Percentiles rank a stretch among this genome's conserved stretches.
Conservation (phyloP, 768 basidiomycete species). For the Pisolithus marmoratus region DNA sequence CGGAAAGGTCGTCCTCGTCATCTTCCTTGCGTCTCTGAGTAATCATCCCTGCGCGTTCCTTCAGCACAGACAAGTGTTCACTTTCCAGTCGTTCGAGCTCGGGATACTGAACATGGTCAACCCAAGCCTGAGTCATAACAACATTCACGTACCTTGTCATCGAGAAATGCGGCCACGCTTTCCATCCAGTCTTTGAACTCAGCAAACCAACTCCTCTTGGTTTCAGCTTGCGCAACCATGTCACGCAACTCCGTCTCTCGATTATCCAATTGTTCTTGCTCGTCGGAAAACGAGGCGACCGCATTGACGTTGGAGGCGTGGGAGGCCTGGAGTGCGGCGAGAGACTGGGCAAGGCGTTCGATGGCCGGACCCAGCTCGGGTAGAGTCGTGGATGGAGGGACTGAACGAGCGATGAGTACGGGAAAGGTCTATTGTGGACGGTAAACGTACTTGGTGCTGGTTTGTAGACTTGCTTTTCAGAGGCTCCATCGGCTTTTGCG, state of each 20-base stretch:
- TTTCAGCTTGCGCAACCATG: slow-evolving; percentile 69
- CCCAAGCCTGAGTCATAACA: background rate
- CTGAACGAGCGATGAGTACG: slow-evolving; percentile 34
- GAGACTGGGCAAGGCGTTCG: slow-evolving; percentile 51
- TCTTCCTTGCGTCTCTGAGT: slow-evolving; percentile 63
- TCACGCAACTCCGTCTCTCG: slow-evolving; percentile 71
- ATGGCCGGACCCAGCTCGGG: slow-evolving; percentile 62
- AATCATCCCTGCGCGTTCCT: slow-evolving; percentile 70
- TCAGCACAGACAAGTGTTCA: slow-evolving; percentile 65
- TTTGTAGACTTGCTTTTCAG: slow-evolving; percentile 57
- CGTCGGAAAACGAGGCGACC: slow-evolving; percentile 52
- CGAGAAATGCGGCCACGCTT: slow-evolving; percentile 76
- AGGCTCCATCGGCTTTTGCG: slow-evolving; percentile 28
- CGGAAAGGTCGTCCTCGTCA: slow-evolving; percentile 72
- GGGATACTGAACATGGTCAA: slow-evolving; percentile 51
- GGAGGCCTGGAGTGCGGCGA: slow-evolving; percentile 58
- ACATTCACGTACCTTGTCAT: slow-evolving; percentile 62
- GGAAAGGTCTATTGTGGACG: background rate
- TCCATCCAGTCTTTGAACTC: slow-evolving; percentile 79
- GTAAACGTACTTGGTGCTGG: slow-evolving; percentile 58
- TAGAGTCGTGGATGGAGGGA: slow-evolving; percentile 58
- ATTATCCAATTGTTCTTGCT: slow-evolving; percentile 56
- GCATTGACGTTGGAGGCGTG: slow-evolving; percentile 58
- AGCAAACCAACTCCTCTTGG: slow-evolving; percentile 78
- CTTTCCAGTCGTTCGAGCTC: slow-evolving; percentile 72